These are phyloP conservation scores for Trichophaea hybrida DNA, from an alignment of 2,329 filamentous ascomycete genomes.

Conservation along the genomic window DNA sequence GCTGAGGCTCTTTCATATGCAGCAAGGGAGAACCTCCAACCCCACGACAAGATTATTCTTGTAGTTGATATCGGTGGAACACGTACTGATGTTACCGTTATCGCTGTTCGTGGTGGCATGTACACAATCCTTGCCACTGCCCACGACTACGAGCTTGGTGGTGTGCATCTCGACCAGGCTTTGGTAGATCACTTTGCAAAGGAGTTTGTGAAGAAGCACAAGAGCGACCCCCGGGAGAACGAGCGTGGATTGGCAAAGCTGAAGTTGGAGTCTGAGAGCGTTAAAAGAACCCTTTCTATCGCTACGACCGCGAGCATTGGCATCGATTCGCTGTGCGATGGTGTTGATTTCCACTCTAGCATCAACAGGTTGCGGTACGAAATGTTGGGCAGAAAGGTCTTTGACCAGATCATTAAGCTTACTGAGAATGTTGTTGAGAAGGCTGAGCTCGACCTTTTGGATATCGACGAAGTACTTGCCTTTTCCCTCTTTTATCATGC, in stretches of 20 bases:
- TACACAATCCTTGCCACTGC: constrained; percentile 88
- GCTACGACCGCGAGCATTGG: constrained; percentile 81
- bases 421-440: constrained; percentile 79
- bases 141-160: constrained; percentile 90
- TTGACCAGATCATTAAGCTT: constrained; percentile 73
- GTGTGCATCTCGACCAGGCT: constrained; percentile 72
- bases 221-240: constrained; percentile 71
- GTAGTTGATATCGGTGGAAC: constrained; percentile 89
- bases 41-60: constrained; percentile 81
- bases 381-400: constrained; percentile 70
- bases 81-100: constrained; percentile 76
- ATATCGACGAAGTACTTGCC: constrained; percentile 59
- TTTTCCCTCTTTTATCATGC: not conserved
- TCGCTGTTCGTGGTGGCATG: constrained; percentile 85
- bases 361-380: constrained; percentile 92
- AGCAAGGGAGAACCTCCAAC: constrained; percentile 42
- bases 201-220: constrained; percentile 97
- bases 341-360: constrained; percentile 78
- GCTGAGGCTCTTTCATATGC: constrained; percentile 84
- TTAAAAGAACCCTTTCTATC: constrained; percentile 83
- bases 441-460: constrained; percentile 78
- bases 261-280: constrained; percentile 74
- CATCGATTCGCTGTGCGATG: constrained; percentile 78
- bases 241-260: constrained; percentile 76
- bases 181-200: constrained; percentile 95